Evolutionary conservation across 129 eudicot genomes (phyloP), one percentile per base, ranked within the genome.

Genomic region (Sambucus nigra): DNA sequence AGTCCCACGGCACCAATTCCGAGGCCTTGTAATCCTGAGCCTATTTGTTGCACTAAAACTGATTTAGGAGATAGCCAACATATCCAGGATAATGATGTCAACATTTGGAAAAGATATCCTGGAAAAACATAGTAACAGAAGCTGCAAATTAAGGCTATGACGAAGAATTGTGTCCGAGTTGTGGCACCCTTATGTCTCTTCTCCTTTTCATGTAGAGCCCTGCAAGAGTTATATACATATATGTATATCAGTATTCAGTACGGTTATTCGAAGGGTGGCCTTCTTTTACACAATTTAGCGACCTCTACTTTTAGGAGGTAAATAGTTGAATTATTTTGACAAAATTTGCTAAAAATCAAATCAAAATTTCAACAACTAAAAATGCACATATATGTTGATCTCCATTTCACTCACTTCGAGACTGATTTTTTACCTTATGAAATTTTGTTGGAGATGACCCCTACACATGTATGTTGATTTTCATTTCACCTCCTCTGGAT

Each of bases 11-110:
- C 20, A 2, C 70, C 70, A 3, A 65, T 12, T 2, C 70, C 70
- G 15, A 65, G 70, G 13, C 55, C 70, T 0, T 14, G 16, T 5
- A 7, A 5, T 6, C 70, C 70, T 0, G 70, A 65, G 10, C 70
- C 70, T 13, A 65, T 4, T 25, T 65, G 70, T 15, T 65, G 31
- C 1, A 44, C 33, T 9, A 55, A n/a, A 19, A 65, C 63, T 0
- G 70, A 53, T 5, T 65, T 65, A 0, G 70, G 70, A 13, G 53
- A 20, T 15, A 55, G n/a, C 70, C 70, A 65, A 35, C 70, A 65
- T 15, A 54, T 17, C 70, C 70, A 65, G 1, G 70, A 65, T 20
- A 65, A 12, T 25, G 48, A 23, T 28, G 63, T 13, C 2, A 53
- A 6, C 38, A 55, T 11, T 4, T 4, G 23, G 17, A 55, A 53